Evolutionary conservation across 345 rosid genomes (phyloP).

Genomic region (Eutrema japonicum): DNA sequence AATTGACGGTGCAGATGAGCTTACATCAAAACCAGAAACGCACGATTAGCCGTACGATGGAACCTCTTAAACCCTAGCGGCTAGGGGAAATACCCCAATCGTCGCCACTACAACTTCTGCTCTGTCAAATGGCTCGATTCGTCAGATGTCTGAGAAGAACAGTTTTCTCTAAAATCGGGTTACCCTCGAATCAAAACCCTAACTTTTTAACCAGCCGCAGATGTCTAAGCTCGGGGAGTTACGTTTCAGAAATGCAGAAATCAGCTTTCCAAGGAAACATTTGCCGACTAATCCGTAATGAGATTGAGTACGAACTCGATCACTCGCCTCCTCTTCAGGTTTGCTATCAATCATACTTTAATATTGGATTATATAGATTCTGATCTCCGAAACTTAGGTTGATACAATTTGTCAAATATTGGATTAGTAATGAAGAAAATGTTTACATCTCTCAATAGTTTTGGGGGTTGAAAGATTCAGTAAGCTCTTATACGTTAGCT

Average conservation of each 20-base stretch:
- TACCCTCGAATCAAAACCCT: slow-evolving; percentile 16
- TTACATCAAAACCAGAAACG: background rate
- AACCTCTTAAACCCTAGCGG: slow-evolving; percentile 28
- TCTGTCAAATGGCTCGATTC: slow-evolving; percentile 49
- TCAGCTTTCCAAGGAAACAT: slow-evolving; percentile 75
- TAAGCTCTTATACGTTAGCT: background rate
- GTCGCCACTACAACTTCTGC: slow-evolving; percentile 1
- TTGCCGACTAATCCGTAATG: slow-evolving; percentile 61
- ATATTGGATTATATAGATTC: background rate
- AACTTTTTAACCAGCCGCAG: slow-evolving; percentile 13
- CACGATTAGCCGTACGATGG: slow-evolving; percentile 34
- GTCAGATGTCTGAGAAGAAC: slow-evolving; percentile 46
- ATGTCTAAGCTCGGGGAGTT: slow-evolving; percentile 50
- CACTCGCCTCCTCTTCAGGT: slow-evolving; percentile 50
- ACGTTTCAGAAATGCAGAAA: slow-evolving; percentile 72
- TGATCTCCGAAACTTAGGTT: background rate
- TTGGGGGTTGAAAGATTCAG: no score
- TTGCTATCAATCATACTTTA: no score
- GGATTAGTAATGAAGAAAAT: background rate
- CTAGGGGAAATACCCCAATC: slow-evolving; percentile 18
- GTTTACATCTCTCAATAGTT: background rate
- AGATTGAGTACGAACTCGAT: slow-evolving; percentile 73
- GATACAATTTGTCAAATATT: background rate
- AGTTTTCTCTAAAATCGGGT: slow-evolving; percentile 30
- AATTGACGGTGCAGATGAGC: slow-evolving; percentile 35